phyloP scores from a whole-genome alignment of 2,329 filamentous ascomycete species.

The Shiraia sp. region DNA sequence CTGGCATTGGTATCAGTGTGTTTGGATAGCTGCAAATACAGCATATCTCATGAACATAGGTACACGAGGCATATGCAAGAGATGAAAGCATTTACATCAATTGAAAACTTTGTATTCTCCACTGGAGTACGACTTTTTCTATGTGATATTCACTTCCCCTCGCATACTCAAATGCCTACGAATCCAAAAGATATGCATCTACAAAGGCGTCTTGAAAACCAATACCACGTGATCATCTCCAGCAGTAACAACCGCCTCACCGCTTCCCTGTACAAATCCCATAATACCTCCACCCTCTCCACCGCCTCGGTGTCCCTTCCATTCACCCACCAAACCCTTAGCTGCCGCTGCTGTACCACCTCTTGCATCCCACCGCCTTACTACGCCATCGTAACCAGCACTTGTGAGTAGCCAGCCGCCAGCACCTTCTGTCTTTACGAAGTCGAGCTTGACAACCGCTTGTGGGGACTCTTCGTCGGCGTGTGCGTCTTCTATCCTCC shows the following conservation, averaged over 20 bases:
- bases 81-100: too few relatives aligned
- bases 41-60: too few relatives aligned
- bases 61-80: too few relatives aligned
- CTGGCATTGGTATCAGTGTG: too few relatives aligned
- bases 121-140: too few relatives aligned
- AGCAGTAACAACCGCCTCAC: conserved; percentile 79
- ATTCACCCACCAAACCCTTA: conserved; percentile 78
- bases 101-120: too few relatives aligned
- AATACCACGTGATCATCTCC: conserved; percentile 70
- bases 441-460: conserved; percentile 91
- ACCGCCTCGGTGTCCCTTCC: conserved; percentile 84
- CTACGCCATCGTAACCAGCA: conserved; percentile 88
- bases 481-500: conserved; percentile 80
- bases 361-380: conserved; percentile 83
- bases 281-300: conserved; percentile 87
- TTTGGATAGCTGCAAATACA: too few relatives aligned
- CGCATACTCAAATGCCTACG: too few relatives aligned
- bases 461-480: conserved; percentile 73
- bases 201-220: conserved; percentile 30
- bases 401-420: conserved; percentile 75
- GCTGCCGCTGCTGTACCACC: conserved; percentile 68
- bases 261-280: conserved; percentile 82
- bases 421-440: conserved; percentile 59
- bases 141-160: too few relatives aligned
- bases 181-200: background rate